Base-by-base conservation (phyloP, 352 stramenopile species). In the Phytopythium sindhum region DNA sequence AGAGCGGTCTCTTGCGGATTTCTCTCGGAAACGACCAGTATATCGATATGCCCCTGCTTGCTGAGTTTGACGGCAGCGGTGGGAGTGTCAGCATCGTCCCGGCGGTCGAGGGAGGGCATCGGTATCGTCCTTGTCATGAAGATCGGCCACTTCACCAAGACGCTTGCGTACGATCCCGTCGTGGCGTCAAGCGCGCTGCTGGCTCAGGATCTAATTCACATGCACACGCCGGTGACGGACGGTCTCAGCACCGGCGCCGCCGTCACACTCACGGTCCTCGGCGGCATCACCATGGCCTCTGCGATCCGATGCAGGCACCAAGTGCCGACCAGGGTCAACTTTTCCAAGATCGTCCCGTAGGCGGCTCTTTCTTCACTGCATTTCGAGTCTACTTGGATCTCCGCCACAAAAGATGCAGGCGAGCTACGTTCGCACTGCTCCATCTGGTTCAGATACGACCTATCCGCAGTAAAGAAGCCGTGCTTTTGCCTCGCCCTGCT, bases 11-110 rank as follows among this genome's bases (percentile, higher is more conserved):
- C 6, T 47, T 57, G 9, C 56, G 61, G 12, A 45, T 65, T 15
- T 42, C n/a, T 7, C 54, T 68, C 3, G 45, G 59, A 12, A 45
- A 48, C 29, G 51, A 65, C 15, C 52, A 55, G 7, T 54, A 64
- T 39, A 23, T 66, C 33, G 60, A 71, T 11, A 59, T 68, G 9
- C 65, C 65, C 26, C 48, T 71, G 17, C 45, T 67, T 2, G 65
- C 60, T 24, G 61, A 67, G 23, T 9, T 71, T 10, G 65, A 68
- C 45, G 61, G 65, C 12, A 26, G 28, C 9, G 56, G 21, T 35
- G 11, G 8, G 0, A 59, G 26, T 9, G n/a, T 59, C 4, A n/a
- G 15, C 23, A 31, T 59, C 19, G 37, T 21, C 6, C 24, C 50
- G 1, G 50, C 42, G 17, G 29, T 57, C 26, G 50, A 57, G 29